phyloP scores from a whole-genome alignment of 108 stramenopile genomes.

The Cyclotella cryptica region DNA sequence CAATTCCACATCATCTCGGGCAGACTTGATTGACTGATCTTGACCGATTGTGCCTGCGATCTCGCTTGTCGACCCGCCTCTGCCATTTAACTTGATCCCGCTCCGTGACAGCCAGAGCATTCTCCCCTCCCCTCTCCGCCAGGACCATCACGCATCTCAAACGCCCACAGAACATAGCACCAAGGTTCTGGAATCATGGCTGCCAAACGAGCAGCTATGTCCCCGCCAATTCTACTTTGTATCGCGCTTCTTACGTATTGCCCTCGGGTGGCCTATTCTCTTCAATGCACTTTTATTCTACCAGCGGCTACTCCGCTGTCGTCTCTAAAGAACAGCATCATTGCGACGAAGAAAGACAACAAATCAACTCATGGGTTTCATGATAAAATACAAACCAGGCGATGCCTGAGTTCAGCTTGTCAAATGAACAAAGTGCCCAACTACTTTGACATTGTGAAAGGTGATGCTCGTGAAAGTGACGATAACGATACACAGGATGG shows the following conservation, averaged over 20 bases:
- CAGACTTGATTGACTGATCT: too few species aligned
- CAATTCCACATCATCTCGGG: too few species aligned
- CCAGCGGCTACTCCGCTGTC: neutral
- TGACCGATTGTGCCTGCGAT: too few species aligned
- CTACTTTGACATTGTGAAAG: conserved; percentile 17
- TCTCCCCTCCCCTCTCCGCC: too few species aligned
- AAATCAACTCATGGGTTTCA: neutral
- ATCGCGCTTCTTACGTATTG: neutral
- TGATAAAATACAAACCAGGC: neutral
- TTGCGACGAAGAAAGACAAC: neutral
- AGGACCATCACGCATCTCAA: too few species aligned
- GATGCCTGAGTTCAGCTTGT: neutral
- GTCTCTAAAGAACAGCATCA: too few species aligned
- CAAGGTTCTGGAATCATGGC: neutral
- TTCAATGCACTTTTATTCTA: neutral
- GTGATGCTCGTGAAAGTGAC: conserved; percentile 1
- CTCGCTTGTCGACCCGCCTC: too few species aligned
- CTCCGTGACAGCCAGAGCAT: too few species aligned
- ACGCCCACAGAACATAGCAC: too few species aligned
- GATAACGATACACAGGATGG: conserved; percentile 8
- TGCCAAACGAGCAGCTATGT: neutral
- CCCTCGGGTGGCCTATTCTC: neutral
- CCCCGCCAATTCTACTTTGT: neutral
- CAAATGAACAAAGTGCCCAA: conserved; percentile 24
- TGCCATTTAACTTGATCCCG: too few species aligned